Evolutionary conservation across 192 early-diverging fungal genomes (phyloP).

Genomic region (Podila epicladia): DNA sequence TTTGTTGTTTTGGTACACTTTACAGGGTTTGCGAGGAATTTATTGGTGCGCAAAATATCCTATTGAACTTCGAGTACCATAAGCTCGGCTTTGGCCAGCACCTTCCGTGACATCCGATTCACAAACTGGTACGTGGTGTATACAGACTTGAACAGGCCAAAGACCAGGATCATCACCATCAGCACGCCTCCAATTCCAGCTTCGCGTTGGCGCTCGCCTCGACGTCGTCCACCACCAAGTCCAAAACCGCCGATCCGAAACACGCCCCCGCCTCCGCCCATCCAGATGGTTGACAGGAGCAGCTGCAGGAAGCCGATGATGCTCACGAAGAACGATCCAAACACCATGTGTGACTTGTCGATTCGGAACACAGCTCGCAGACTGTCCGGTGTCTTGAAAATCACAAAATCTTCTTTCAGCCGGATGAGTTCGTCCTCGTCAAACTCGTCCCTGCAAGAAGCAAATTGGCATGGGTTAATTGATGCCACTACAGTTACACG

Average conservation of each 20-base stretch:
- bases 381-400: constrained; percentile 42
- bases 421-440: constrained; percentile 14
- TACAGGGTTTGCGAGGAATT: too few species aligned
- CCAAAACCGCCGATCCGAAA: constrained; percentile 42
- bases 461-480: not conserved
- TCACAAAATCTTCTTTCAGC: constrained; percentile 12
- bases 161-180: constrained; percentile 39
- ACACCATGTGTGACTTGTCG: constrained; percentile 49
- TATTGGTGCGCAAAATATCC: too few species aligned
- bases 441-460: constrained; percentile 20
- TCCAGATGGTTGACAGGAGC: constrained; percentile 47
- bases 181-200: constrained; percentile 36
- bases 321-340: constrained; percentile 56
- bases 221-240: constrained; percentile 28
- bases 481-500: not conserved
- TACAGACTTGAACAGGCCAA: constrained; percentile 48
- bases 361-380: constrained; percentile 51
- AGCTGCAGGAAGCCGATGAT: constrained; percentile 56
- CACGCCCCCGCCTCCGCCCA: constrained; percentile 47
- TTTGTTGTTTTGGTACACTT: too few species aligned
- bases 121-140: constrained; percentile 50
- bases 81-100: constrained; percentile 33
- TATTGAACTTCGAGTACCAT: constrained; percentile 38
- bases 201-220: constrained; percentile 44
- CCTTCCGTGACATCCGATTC: constrained; percentile 23